phyloP scores from a whole-genome alignment of 139 green algal genomes.

The Zygnema cylindricum region DNA sequence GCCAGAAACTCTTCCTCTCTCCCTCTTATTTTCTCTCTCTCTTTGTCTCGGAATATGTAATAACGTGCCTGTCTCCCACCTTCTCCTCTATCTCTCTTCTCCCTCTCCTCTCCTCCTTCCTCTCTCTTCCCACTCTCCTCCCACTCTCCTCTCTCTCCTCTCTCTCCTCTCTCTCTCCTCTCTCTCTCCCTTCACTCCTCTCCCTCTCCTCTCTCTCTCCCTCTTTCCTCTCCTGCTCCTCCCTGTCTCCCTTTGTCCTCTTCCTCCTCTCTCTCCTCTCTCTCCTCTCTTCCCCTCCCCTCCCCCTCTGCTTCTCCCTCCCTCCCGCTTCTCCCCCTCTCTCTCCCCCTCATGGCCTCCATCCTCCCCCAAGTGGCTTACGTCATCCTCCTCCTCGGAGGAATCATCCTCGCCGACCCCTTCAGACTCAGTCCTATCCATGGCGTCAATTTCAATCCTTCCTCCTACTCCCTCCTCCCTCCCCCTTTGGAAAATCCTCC shows the following conservation, averaged over 20 bases:
- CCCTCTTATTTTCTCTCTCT: too few species aligned
- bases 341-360: neutral
- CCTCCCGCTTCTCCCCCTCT: neutral
- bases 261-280: neutral
- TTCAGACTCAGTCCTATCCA: constrained; percentile 1
- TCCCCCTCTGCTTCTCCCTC: neutral
- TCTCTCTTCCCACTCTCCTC: neutral
- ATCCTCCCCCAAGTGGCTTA: neutral
- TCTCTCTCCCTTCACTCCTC: neutral
- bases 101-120: neutral
- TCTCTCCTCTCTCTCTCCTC: neutral
- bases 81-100: neutral
- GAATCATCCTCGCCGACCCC: neutral
- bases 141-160: too few species aligned
- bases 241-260: neutral
- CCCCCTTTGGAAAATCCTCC: neutral
- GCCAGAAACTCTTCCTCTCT: too few species aligned
- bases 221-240: neutral
- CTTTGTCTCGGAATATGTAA: too few species aligned
- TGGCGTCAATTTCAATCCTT: constrained; percentile 4
- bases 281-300: neutral
- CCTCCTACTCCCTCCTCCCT: neutral
- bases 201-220: neutral
- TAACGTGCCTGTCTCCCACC: too few species aligned
- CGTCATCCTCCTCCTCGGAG: neutral